A percentile compares a stretch with the other conserved stretches of the same genome.
Conservation (phyloP, 345 rosid species). For the Psidium friedrichsthalianum region DNA sequence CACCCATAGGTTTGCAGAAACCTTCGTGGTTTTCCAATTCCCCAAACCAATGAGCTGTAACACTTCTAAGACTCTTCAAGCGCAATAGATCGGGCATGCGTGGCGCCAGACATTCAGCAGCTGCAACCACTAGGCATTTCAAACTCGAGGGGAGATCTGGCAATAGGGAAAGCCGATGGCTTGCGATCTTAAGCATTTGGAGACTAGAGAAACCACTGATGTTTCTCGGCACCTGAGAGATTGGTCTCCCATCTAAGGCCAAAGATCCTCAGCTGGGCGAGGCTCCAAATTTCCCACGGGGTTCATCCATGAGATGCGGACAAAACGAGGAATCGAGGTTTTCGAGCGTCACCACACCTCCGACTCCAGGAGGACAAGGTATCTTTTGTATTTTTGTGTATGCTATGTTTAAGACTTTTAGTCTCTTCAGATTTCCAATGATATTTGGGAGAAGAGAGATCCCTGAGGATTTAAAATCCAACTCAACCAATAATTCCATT, state of each 20-base stretch:
- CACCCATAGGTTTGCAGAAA: background rate
- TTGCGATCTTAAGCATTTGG: background rate
- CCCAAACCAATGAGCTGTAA: background rate
- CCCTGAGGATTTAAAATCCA: too few relatives aligned
- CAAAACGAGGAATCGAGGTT: background rate
- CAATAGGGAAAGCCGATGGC: background rate
- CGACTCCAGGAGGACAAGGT: background rate
- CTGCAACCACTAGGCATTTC: background rate
- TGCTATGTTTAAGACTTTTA: background rate
- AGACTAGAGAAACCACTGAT: background rate
- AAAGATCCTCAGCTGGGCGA: background rate
- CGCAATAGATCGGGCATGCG: background rate
- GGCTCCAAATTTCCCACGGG: background rate
- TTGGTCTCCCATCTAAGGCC: background rate
- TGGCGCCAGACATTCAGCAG: background rate
- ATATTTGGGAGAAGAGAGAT: too few relatives aligned
- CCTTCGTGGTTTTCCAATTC: background rate
- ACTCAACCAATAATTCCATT: rapidly evolving
- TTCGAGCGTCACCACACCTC: background rate
- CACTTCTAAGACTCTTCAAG: background rate
- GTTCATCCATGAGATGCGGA: background rate
- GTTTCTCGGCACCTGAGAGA: background rate
- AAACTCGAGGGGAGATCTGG: background rate
- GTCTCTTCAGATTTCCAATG: background rate
- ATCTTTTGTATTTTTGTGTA: background rate